Evolutionary conservation across 345 rosid species (phyloP).

Genomic region (Iberis pinnata): DNA sequence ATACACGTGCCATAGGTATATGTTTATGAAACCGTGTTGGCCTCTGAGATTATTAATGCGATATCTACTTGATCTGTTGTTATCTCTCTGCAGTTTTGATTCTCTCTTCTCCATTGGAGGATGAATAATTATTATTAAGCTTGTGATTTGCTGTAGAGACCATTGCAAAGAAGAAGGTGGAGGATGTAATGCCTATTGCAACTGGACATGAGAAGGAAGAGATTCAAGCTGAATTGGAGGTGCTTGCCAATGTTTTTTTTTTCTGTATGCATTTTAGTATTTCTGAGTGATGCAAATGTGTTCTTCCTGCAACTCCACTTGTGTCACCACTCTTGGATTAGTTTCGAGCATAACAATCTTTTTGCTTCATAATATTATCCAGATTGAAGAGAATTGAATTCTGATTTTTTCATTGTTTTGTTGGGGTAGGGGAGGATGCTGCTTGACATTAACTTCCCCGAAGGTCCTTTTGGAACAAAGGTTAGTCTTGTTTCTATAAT

Average conservation of each 20-base stretch:
- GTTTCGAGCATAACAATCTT: background rate
- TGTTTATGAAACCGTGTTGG: too few relatives aligned
- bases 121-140: background rate
- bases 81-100: background rate
- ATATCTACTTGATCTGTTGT: too few relatives aligned
- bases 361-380: background rate
- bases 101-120: background rate
- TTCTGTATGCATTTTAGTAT: too few relatives aligned
- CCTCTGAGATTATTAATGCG: too few relatives aligned
- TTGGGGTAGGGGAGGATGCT: conserved; percentile 53
- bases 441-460: conserved; percentile 62
- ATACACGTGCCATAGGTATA: too few relatives aligned
- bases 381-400: background rate
- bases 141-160: conserved; percentile 20
- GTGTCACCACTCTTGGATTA: too few relatives aligned
- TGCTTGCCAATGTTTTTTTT: conserved; percentile 9
- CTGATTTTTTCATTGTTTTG: background rate
- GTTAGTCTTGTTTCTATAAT: conserved; percentile 34
- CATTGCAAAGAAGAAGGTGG: conserved; percentile 36
- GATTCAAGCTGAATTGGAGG: conserved; percentile 64
- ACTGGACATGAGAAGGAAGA: conserved; percentile 88
- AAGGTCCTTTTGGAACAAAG: conserved; percentile 93
- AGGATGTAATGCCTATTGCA: conserved; percentile 71
- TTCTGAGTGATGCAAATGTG: too few relatives aligned
- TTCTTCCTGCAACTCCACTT: background rate